phyloP scores from a whole-genome alignment of 148 eudicot species.

The Heliamphora exappendiculata region DNA sequence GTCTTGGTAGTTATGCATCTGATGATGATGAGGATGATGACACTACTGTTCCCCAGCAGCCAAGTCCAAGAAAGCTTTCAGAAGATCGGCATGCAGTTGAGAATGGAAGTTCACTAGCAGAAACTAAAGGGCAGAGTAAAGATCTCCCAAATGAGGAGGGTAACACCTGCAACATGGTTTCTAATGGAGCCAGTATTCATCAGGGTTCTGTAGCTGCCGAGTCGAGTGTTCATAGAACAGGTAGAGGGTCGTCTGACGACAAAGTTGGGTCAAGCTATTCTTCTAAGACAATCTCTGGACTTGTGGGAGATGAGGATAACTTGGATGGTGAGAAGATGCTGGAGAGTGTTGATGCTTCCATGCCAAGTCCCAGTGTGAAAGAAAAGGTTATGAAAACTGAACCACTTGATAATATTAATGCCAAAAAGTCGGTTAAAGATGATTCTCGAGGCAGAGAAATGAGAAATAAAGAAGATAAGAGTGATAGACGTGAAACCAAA shows the following conservation, averaged over 20 bases:
- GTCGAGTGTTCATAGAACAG: constrained; percentile 17
- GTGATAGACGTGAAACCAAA: constrained; percentile 40
- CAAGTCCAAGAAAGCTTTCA: constrained; percentile 19
- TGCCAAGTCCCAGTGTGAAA: constrained; percentile 22
- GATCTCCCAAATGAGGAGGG: constrained; percentile 18
- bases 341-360: constrained; percentile 27
- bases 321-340: constrained; percentile 17
- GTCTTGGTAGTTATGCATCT: constrained; percentile 86
- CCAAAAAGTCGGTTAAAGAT: constrained; percentile 30
- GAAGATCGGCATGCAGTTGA: constrained; percentile 26
- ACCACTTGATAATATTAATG: constrained; percentile 21
- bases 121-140: constrained; percentile 19
- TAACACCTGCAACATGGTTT: constrained; percentile 19
- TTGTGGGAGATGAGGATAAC: constrained; percentile 22
- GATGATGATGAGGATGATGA: constrained; percentile 62
- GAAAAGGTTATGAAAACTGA: constrained; percentile 34
- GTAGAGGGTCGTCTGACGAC: constrained; percentile 18
- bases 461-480: constrained; percentile 32
- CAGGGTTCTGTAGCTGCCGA: constrained; percentile 14
- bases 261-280: constrained; percentile 16
- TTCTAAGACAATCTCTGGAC: constrained; percentile 15
- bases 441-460: constrained; percentile 36
- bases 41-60: constrained; percentile 12
- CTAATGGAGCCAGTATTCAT: constrained; percentile 18
- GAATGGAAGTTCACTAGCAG: constrained; percentile 37